Evolutionary conservation across 2,329 filamentous ascomycete species (phyloP).

Genomic region (Elsinoe batatas): DNA sequence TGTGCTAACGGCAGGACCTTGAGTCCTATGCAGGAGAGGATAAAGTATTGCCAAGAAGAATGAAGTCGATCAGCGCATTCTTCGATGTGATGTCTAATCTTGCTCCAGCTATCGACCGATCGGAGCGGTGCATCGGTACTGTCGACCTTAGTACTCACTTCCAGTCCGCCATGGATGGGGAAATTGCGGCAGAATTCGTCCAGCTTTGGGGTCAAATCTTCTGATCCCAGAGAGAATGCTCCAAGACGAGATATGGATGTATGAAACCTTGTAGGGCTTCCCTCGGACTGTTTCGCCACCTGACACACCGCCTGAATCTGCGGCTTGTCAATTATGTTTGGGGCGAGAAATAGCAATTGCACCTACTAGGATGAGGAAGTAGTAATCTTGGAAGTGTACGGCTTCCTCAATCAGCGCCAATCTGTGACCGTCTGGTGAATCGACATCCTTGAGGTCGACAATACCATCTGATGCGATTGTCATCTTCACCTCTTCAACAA

Average conservation of each 20-base stretch:
- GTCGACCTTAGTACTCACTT: neutral
- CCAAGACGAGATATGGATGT: neutral
- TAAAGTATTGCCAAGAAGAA: neutral
- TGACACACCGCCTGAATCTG: neutral
- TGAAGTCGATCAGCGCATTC: neutral
- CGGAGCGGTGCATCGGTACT: neutral
- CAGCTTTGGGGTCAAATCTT: neutral
- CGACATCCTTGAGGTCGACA: neutral
- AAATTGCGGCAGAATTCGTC: neutral
- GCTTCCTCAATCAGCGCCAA: conserved; percentile 2
- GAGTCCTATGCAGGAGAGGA: neutral
- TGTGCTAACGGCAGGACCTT: conserved; percentile 3
- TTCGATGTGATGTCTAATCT: neutral
- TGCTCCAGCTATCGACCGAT: neutral
- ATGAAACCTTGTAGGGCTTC: neutral
- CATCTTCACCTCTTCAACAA: neutral
- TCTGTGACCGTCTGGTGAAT: neutral
- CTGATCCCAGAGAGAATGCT: neutral
- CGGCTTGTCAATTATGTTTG: neutral
- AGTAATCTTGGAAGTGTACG: neutral
- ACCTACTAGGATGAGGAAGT: neutral
- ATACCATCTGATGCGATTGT: neutral
- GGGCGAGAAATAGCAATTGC: neutral
- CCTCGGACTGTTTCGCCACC: neutral
- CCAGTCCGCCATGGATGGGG: neutral